Conservation (phyloP, 208 protist species). For the Acanthamoeba triangularis region DNA sequence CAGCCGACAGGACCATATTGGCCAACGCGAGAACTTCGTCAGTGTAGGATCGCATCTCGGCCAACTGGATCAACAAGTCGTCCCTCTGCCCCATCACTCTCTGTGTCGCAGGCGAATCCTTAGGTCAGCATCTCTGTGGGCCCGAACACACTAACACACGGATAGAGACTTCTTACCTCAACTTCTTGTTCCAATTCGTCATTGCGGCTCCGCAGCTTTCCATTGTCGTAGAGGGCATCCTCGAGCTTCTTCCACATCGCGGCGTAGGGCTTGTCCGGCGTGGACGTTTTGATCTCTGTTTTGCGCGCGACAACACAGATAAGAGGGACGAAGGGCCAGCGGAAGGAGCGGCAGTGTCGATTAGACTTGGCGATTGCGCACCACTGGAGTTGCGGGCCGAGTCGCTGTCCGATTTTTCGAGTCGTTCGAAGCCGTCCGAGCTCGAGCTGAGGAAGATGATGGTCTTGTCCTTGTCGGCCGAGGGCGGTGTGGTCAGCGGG, state of each 20-base stretch:
- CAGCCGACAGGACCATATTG: slow-evolving; percentile 41
- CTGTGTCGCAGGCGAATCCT: background rate
- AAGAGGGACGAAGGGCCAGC: background rate
- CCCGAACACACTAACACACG: background rate
- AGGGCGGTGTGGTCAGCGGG: background rate
- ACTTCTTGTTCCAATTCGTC: slow-evolving; percentile 71
- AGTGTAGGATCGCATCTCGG: slow-evolving; percentile 67
- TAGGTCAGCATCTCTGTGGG: no score
- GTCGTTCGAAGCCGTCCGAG: background rate
- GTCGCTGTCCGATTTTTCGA: background rate
- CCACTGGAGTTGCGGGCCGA: background rate
- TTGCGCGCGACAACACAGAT: background rate
- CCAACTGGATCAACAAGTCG: slow-evolving; percentile 65
- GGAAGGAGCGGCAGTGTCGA: background rate
- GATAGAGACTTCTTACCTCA: background rate
- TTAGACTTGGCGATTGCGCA: background rate
- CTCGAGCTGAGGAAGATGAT: slow-evolving; percentile 66
- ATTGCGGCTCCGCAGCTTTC: slow-evolving; percentile 15
- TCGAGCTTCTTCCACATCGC: slow-evolving; percentile 75
- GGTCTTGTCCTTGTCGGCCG: slow-evolving; percentile 35
- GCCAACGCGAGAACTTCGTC: slow-evolving; percentile 64
- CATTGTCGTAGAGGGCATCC: slow-evolving; percentile 36
- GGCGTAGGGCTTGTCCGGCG: slow-evolving; percentile 1
- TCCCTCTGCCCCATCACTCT: slow-evolving; percentile 58
- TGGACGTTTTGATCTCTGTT: slow-evolving; percentile 6